These are phyloP conservation scores for Emmonsiellopsis sp. DNA, from an alignment of 2,329 filamentous ascomycete species.

Conservation along the genomic window DNA sequence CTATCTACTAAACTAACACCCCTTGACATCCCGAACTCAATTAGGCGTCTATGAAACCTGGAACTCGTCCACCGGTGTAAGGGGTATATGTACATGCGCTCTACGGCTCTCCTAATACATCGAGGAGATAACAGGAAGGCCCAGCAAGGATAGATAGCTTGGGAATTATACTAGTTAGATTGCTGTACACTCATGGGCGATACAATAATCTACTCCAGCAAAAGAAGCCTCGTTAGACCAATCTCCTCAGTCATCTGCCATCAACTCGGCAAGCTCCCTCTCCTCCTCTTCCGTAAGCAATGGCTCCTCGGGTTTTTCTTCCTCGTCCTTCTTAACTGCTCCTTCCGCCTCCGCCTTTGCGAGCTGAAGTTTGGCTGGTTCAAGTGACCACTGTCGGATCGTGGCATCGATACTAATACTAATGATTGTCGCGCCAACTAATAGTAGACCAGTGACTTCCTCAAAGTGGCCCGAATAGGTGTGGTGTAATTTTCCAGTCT, in stretches of 20 bases:
- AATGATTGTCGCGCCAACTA: conserved; percentile 53
- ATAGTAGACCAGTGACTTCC: conserved; percentile 73
- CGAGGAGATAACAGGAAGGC: too few species aligned
- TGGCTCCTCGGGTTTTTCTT: conserved; percentile 37
- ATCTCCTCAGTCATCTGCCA: conserved; percentile 54
- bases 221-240: neutral
- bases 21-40: too few species aligned
- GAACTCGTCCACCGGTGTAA: too few species aligned
- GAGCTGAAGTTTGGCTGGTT: conserved; percentile 48
- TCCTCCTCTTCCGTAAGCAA: conserved; percentile 81
- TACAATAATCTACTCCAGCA: too few species aligned
- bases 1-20: too few species aligned
- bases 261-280: conserved; percentile 79
- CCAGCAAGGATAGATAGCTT: too few species aligned
- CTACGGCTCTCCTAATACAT: too few species aligned
- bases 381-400: conserved; percentile 72
- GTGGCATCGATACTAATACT: conserved; percentile 89
- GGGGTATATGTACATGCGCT: too few species aligned
- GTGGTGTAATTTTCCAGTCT: conserved; percentile 64
- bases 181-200: too few species aligned
- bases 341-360: conserved; percentile 43
- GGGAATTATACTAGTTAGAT: too few species aligned
- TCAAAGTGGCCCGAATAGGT: conserved; percentile 79
- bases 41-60: too few species aligned
- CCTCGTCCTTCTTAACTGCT: conserved; percentile 38